Evolutionary conservation across 306 rosid species (phyloP).

Genomic region (Rubus parviflorus): DNA sequence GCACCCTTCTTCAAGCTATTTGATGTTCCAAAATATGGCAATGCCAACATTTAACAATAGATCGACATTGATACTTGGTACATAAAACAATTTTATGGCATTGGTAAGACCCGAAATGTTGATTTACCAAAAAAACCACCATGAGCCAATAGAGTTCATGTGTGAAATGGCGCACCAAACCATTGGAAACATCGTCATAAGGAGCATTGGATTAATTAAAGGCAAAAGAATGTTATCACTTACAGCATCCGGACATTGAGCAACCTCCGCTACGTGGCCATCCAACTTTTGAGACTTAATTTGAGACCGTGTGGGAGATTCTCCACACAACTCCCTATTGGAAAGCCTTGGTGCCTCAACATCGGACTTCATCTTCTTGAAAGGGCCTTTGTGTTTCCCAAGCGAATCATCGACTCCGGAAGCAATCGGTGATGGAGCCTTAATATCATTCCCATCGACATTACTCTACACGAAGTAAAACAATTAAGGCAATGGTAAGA

Average conservation of each 20-base stretch:
- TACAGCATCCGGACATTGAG: conserved; percentile 55
- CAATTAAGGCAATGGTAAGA: not conserved
- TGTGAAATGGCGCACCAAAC: not conserved
- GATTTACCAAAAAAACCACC: not conserved
- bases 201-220: not conserved
- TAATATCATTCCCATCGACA: conserved; percentile 17
- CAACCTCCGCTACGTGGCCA: conserved; percentile 37
- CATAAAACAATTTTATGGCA: not conserved
- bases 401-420: conserved; percentile 26
- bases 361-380: conserved; percentile 50
- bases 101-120: not conserved
- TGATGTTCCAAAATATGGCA: conserved; percentile 3
- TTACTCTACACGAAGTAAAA: not conserved
- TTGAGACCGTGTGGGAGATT: conserved; percentile 21
- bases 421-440: conserved; percentile 22
- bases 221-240: conserved; percentile 34
- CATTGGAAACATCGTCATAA: not conserved
- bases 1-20: not conserved
- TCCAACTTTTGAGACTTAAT: conserved; percentile 34
- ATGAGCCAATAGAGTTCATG: not conserved
- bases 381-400: conserved; percentile 36
- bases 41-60: not conserved
- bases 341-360: conserved; percentile 24
- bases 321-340: conserved; percentile 38
- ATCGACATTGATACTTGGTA: not conserved